These are phyloP conservation scores for Rutstroemia sydowiana DNA, from an alignment of 2,329 filamentous ascomycete genomes.

Conservation along the genomic window DNA sequence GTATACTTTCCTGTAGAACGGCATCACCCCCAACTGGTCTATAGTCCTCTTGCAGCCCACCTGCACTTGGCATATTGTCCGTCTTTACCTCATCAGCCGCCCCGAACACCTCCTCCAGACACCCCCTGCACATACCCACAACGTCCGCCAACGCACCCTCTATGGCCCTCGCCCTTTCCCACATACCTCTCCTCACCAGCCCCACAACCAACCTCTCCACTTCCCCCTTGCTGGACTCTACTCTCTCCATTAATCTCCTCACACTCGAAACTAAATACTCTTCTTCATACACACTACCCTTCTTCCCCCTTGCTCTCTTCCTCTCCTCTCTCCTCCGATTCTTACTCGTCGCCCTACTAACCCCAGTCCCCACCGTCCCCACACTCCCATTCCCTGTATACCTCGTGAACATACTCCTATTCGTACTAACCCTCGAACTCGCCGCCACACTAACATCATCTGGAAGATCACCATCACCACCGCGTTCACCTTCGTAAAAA, in stretches of 20 bases:
- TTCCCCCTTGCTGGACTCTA: constrained; percentile 65
- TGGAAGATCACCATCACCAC: constrained; percentile 61
- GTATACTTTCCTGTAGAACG: constrained; percentile 29
- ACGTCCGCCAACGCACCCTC: constrained; percentile 70
- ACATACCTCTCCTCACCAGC: constrained; percentile 73
- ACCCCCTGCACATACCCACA: constrained; percentile 57
- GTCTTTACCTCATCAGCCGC: constrained; percentile 17
- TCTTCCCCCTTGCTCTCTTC: constrained; percentile 89
- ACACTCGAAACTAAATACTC: constrained; percentile 92
- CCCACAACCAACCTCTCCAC: constrained; percentile 68
- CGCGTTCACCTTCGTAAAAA: constrained; percentile 76
- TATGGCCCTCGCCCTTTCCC: constrained; percentile 74
- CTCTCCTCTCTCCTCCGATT: constrained; percentile 86
- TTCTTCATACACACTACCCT: constrained; percentile 96
- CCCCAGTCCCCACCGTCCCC: constrained; percentile 62
- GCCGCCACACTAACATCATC: constrained; percentile 90
- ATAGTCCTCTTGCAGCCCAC: constrained; percentile 16
- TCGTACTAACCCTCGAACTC: constrained; percentile 69
- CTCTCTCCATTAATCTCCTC: constrained; percentile 71
- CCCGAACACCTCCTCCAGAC: constrained; percentile 65
- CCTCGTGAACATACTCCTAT: constrained; percentile 83
- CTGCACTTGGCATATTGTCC: neutral
- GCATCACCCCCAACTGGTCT: constrained; percentile 28
- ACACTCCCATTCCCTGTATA: constrained; percentile 62
- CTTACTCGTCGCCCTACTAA: constrained; percentile 75